Evolutionary conservation across 495 filamentous ascomycete species (phyloP), one percentile per base, ranked within the genome.

Genomic region (Penicillium chermesinum): DNA sequence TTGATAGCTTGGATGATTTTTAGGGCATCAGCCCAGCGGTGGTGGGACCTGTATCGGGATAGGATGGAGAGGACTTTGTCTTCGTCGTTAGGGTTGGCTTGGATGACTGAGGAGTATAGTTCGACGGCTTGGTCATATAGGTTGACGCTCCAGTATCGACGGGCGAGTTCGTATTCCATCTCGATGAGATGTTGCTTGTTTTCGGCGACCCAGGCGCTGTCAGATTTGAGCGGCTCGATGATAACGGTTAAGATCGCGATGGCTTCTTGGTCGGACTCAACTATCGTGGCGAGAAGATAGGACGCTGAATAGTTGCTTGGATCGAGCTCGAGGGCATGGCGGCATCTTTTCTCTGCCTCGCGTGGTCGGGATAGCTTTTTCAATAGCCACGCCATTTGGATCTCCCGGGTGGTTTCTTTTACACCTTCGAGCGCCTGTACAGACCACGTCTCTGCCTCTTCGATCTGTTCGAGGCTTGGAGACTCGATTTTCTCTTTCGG

Each of bases 151-250:
- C 32, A 43, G 19, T 42, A 18, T 20, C 14, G 22, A 3, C 30
- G 1, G 40, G 30, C 6, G 15, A 55, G 9, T 36, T 25, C 46
- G 41, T 21, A 47, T 55, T 56, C 7, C 43, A 52, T 52, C 37
- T 46, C 25, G 13, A 22, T 43, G 3, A 37, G 19, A 2, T n/a
- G 3, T 13, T 49, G 17, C 1, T 20, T n/a, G 27, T 41, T 3
- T 5, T 3, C 27, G 8, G 20, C 10, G 35, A 46, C 36, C 42
- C 43, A 52, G 8, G 13, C 18, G 7, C 38, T 12, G 17, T 52
- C 43, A 1, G 14, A 13, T 25, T 37, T 15, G 17, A 12, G 36
- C 21, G 16, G 49, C 2, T 22, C 14, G 9, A 52, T 36, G 5
- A 52, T 18, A 12, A 27, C 21, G 17, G 30, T 49, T 30, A 54